Evolutionary conservation across 2,329 filamentous ascomycete genomes (phyloP).

Genomic region (Aspergillus neoniger): DNA sequence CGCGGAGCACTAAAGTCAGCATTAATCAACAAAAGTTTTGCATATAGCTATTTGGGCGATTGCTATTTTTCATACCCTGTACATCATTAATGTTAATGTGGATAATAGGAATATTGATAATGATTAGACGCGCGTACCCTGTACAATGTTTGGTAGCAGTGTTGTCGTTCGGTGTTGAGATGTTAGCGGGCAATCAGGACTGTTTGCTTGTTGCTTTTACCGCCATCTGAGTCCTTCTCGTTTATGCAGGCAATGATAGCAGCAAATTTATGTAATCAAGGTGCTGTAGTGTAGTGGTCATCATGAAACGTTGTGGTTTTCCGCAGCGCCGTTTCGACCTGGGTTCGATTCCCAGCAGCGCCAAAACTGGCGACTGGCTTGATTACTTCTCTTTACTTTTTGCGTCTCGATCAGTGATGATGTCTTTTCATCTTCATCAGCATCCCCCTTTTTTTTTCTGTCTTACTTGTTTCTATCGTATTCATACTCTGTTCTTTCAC

Average conservation of each 20-base stretch:
- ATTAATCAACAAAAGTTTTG: background rate
- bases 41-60: background rate
- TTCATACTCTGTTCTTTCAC: no score
- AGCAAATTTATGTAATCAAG: background rate
- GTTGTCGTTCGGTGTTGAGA: background rate
- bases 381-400: constrained; percentile 2
- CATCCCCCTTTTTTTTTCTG: no score
- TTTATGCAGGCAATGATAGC: background rate
- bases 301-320: constrained; percentile 12
- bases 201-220: background rate
- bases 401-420: no score
- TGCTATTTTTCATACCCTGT: background rate
- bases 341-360: constrained; percentile 14
- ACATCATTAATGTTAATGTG: background rate
- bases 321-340: constrained; percentile 10
- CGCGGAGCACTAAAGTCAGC: background rate
- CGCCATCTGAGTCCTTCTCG: background rate
- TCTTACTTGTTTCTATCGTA: no score
- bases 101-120: background rate
- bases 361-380: constrained; percentile 10
- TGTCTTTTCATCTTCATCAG: no score
- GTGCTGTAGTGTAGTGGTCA: constrained; percentile 14
- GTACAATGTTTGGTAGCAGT: no score
- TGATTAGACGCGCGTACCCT: no score
- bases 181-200: background rate